Conservation (phyloP, 176 grass and related monocot species). For the Zea mays region Zm-B73-REFERENCE-NAM-5.0 NC_050100.1:177947501-177948000, state of each 20-base stretch:
- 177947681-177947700: background rate
- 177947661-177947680: background rate
- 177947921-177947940: conserved; percentile 6
- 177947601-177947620: background rate
- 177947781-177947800: background rate
- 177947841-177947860: no score
- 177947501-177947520: background rate
- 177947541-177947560: background rate
- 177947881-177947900: no score
- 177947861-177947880: no score
- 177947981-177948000: background rate
- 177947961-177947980: background rate
- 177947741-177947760: background rate
- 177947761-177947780: conserved; percentile 4
- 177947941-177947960: background rate
- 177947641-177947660: background rate
- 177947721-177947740: background rate
- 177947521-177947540: conserved; percentile 2
- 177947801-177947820: no score
- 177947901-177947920: background rate
- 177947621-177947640: background rate
- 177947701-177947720: background rate
- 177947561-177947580: background rate
- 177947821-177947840: no score
- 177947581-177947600: background rate